Evolutionary conservation across 2,329 filamentous ascomycete species (phyloP), one percentile per base, ranked within the genome.

Genomic region (Paecilomyces fulvus): DNA sequence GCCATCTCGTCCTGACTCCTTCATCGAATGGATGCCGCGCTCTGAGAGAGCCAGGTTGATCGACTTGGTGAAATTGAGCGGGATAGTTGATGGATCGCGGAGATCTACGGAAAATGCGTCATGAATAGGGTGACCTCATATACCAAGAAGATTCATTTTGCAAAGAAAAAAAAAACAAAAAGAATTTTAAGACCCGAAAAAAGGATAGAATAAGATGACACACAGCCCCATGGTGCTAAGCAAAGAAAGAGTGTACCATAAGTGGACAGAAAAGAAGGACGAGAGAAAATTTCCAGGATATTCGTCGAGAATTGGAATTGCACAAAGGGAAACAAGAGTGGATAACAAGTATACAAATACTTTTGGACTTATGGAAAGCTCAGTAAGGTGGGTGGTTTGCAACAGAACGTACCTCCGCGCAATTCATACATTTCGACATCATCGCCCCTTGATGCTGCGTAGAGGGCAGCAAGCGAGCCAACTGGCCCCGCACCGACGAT

Each of bases 41-140:
- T 97, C 92, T 0, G 94, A 97, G 0, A 99, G 79, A 21, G 94
- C 92, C 55, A 99, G 77, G 69, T 99, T 99, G 78, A 99, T 99
- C n/a, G 94, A 97, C 72, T 91, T 95, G 59, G 92, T 95, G 69
- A 96, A 96, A 73, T 96, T 96, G 59, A 97, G 80, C 2, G 92
- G 92, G 30, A 86, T 85, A 0, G 89, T 96, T 2, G 84, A 82
- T 2, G 88, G 86, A 70, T 95, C 86, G 46, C 94, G 86, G 52
- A 97, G 85, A 76, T 99, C 94, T 97, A 61, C 52, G 57, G 37
- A 52, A 49, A 25, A 48, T 20, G 21, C 6, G 53, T 14, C 30
- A 31, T 11, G 50, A 49, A 12, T 46, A 52, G 23, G 33, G 14
- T 30, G 46, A 61, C 14, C 2, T 33, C 37, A 30, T 25, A 52